A percentile compares a stretch with the other conserved stretches of the same genome.
Conservation (phyloP, 2,329 filamentous ascomycete species). For the Talaromyces pinophilus region DNA sequence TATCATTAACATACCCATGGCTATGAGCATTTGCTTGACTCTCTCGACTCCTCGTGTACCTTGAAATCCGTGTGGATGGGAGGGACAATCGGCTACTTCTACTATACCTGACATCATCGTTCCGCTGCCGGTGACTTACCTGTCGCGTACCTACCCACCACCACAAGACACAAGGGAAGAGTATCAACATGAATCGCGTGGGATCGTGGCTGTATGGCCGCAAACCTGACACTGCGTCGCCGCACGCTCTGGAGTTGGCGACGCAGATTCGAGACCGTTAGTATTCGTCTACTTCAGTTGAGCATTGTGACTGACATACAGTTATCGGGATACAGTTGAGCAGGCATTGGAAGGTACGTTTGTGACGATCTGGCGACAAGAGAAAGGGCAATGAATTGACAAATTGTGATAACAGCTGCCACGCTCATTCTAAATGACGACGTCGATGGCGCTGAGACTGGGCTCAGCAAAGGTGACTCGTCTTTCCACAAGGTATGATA, state of each 20-base stretch:
- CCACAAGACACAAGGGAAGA: background rate
- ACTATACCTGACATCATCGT: background rate
- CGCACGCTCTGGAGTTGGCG: slow-evolving; percentile 58
- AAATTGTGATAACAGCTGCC: slow-evolving; percentile 52
- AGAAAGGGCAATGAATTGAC: slow-evolving; percentile 8
- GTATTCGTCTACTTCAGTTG: slow-evolving; percentile 22
- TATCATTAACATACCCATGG: background rate
- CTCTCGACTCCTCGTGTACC: background rate
- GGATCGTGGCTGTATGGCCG: slow-evolving; percentile 51
- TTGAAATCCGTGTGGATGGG: slow-evolving; percentile 1
- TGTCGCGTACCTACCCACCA: slow-evolving; percentile 13
- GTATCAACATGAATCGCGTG: slow-evolving; percentile 40
- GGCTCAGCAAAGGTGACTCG: slow-evolving; percentile 70
- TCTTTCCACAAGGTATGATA: slow-evolving; percentile 73
- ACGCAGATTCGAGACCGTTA: slow-evolving; percentile 57
- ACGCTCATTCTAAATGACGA: slow-evolving; percentile 84
- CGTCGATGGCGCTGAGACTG: slow-evolving; percentile 76
- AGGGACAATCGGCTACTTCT: background rate
- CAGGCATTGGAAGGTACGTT: slow-evolving; percentile 48
- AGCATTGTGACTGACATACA: slow-evolving; percentile 27
- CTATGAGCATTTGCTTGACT: background rate
- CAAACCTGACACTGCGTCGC: slow-evolving; percentile 47
- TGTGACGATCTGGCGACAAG: background rate
- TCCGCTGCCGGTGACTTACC: background rate
- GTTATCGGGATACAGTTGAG: slow-evolving; percentile 34